Conservation (phyloP, 495 filamentous ascomycete genomes). For the Podospora conica region DNA sequence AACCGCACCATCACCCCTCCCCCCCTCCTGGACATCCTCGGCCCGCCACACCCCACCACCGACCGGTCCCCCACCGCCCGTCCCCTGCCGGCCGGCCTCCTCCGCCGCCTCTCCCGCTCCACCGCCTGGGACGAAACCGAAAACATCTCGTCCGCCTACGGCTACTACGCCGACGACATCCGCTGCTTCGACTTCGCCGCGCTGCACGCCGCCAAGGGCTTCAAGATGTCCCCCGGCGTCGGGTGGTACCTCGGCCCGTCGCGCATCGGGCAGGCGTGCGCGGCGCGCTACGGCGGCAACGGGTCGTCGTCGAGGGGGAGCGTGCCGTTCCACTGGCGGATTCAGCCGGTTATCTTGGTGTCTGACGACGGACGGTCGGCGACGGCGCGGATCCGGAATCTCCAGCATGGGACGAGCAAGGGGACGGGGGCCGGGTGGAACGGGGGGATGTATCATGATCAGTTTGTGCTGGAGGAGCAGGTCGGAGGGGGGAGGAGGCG, state of each 20-base stretch:
- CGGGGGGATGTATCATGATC: slow-evolving; percentile 23
- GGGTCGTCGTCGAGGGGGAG: neutral
- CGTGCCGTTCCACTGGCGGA: slow-evolving; percentile 15
- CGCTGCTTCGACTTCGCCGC: slow-evolving; percentile 11
- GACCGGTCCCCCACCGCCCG: neutral
- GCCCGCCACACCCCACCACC: neutral
- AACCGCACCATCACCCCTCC: neutral
- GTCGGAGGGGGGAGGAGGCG: slow-evolving; percentile 9
- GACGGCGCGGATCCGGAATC: slow-evolving; percentile 9
- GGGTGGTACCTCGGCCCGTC: slow-evolving; percentile 17
- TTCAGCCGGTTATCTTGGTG: slow-evolving; percentile 18
- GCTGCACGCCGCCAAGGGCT: slow-evolving; percentile 12
- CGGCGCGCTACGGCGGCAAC: slow-evolving; percentile 8
- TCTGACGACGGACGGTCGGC: slow-evolving; percentile 14
- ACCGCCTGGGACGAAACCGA: slow-evolving; percentile 18
- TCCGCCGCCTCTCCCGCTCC: slow-evolving; percentile 14
- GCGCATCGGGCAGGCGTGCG: slow-evolving; percentile 10
- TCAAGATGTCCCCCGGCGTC: slow-evolving; percentile 16
- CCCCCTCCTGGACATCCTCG: slow-evolving; percentile 1
- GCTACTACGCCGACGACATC: slow-evolving; percentile 19
- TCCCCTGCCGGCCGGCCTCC: slow-evolving; percentile 11
- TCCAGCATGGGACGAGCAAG: slow-evolving; percentile 11
- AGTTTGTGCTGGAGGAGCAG: slow-evolving; percentile 15
- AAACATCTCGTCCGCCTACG: slow-evolving; percentile 17
- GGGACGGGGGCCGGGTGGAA: slow-evolving; percentile 5